These are phyloP conservation scores for Pterocarpus santalinus DNA, from an alignment of 306 rosid species.

Conservation along the genomic window DNA sequence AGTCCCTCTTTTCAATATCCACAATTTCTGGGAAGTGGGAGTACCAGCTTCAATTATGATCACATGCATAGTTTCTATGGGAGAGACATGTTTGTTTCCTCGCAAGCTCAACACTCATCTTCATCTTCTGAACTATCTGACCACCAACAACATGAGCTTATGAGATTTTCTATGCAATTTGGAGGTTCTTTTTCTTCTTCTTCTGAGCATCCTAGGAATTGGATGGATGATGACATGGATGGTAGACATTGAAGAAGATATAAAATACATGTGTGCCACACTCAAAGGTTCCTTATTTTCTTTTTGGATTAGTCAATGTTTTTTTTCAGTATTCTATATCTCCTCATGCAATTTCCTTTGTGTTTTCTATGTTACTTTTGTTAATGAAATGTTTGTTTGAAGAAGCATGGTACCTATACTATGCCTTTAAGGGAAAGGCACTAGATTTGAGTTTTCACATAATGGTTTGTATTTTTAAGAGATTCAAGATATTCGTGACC, in stretches of 20 bases:
- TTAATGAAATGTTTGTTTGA: constrained; percentile 37
- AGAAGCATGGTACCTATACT: background rate
- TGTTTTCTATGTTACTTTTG: background rate
- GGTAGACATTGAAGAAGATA: constrained; percentile 20
- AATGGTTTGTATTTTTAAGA: background rate
- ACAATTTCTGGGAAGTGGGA: constrained; percentile 22
- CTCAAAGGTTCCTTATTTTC: no score
- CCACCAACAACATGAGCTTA: constrained; percentile 51
- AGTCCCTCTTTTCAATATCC: constrained; percentile 36
- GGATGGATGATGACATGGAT: constrained; percentile 51
- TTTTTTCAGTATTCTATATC: no score
- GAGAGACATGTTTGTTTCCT: constrained; percentile 23
- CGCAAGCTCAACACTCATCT: constrained; percentile 8
- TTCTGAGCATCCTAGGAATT: constrained; percentile 42
- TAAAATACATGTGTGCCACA: no score
- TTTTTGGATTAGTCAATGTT: background rate
- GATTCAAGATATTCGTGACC: background rate
- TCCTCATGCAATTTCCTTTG: background rate
- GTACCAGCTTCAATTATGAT: constrained; percentile 30
- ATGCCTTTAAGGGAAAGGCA: background rate
- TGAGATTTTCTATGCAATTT: constrained; percentile 52
- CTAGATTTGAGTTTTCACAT: background rate
- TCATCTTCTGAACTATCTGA: constrained; percentile 47
- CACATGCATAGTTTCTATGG: constrained; percentile 38
- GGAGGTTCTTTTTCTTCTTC: constrained; percentile 60